Evolutionary conservation across 371 early-diverging fungal species (phyloP).

Genomic region (Mycotypha africana): DNA sequence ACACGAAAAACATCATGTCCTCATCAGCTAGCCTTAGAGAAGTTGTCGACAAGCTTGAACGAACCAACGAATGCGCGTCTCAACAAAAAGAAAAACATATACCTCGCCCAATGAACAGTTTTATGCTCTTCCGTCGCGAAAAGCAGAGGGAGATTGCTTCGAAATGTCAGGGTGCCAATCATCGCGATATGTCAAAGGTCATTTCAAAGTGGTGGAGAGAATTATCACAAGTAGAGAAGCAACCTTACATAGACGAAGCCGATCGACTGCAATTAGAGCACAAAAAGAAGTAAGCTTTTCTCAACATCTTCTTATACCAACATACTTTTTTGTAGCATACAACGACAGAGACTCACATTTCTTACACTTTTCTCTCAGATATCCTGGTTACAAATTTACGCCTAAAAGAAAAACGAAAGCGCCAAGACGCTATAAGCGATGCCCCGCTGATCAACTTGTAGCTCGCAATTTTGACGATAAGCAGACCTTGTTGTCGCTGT

Average conservation of each 20-base stretch:
- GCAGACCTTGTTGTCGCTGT: slow-evolving; percentile 1
- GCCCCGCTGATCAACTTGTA: slow-evolving; percentile 4
- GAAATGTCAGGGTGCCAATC: slow-evolving; percentile 54
- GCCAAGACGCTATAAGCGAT: slow-evolving; percentile 7
- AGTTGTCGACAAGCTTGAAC: no score
- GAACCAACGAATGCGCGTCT: no score
- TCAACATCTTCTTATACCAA: no score
- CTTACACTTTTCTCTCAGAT: no score
- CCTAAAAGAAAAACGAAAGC: not conserved
- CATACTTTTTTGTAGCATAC: no score
- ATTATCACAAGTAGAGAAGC: slow-evolving; percentile 48
- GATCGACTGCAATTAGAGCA: slow-evolving; percentile 1
- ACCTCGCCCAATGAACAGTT: slow-evolving; percentile 54
- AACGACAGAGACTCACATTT: no score
- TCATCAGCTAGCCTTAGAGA: no score
- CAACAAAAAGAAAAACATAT: no score
- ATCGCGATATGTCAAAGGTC: slow-evolving; percentile 67
- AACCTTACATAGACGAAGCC: slow-evolving; percentile 28
- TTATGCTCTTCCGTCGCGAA: slow-evolving; percentile 63
- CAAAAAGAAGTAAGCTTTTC: not conserved
- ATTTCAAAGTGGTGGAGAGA: slow-evolving; percentile 70
- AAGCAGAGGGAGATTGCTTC: slow-evolving; percentile 60
- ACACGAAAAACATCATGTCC: no score
- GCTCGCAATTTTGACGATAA: slow-evolving; percentile 6
- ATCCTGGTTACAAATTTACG: slow-evolving; percentile 8